Evolutionary conservation across 116 monocot species (phyloP).

Genomic region (Iris pallida): DNA sequence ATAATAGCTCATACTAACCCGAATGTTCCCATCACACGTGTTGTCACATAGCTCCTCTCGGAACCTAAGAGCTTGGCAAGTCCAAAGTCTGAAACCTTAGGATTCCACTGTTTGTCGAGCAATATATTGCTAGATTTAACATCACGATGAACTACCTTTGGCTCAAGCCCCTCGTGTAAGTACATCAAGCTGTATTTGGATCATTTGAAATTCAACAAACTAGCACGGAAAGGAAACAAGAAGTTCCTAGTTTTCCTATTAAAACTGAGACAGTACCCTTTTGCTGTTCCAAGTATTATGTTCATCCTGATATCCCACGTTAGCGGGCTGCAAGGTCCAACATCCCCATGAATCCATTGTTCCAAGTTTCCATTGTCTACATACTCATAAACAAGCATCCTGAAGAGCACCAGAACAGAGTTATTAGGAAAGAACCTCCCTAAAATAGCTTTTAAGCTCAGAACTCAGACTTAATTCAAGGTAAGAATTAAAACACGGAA

Average conservation of each 20-base stretch:
- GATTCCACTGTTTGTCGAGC: slow-evolving; percentile 59
- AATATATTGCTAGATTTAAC: slow-evolving; percentile 70
- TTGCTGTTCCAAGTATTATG: slow-evolving; percentile 64
- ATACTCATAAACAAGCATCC: slow-evolving; percentile 77
- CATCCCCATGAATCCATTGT: slow-evolving; percentile 74
- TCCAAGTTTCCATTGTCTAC: slow-evolving; percentile 75
- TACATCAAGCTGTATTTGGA: slow-evolving; percentile 42
- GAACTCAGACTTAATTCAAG: no score
- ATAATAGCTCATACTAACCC: slow-evolving; percentile 23
- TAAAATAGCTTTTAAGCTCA: no score
- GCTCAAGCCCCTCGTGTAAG: slow-evolving; percentile 71
- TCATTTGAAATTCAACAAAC: background rate
- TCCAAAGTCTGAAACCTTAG: slow-evolving; percentile 77
- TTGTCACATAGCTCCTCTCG: slow-evolving; percentile 60
- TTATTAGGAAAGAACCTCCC: no score
- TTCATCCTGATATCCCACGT: slow-evolving; percentile 67
- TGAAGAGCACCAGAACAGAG: slow-evolving; percentile 1
- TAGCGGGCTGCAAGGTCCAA: slow-evolving; percentile 42
- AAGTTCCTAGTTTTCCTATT: background rate
- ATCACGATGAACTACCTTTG: slow-evolving; percentile 71
- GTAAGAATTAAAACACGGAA: no score
- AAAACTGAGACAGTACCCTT: slow-evolving; percentile 33
- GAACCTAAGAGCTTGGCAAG: slow-evolving; percentile 66
- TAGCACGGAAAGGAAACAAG: background rate
- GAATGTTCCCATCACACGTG: slow-evolving; percentile 79